These are phyloP conservation scores for Boletellus deceptivus DNA, from an alignment of 1,284 basidiomycete species.

Conservation along the genomic window DNA sequence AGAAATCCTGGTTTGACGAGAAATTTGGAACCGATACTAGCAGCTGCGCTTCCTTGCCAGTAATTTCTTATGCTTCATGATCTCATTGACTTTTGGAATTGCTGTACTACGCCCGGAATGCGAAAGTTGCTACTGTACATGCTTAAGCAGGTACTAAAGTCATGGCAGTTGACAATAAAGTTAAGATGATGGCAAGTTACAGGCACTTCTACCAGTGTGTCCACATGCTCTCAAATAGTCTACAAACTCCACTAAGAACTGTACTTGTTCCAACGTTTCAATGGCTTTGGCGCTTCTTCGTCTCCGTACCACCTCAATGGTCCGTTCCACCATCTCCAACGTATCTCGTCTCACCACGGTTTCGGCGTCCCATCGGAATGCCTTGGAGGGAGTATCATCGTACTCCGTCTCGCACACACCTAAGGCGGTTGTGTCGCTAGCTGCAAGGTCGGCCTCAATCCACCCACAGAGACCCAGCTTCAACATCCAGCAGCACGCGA, in stretches of 20 bases:
- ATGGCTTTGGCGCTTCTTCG: slow-evolving; percentile 83
- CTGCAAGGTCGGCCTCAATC: slow-evolving; percentile 37
- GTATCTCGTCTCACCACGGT: slow-evolving; percentile 42
- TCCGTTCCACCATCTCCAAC: slow-evolving; percentile 68
- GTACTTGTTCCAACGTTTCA: slow-evolving; percentile 90
- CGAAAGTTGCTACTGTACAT: background rate
- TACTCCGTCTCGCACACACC: slow-evolving; percentile 8
- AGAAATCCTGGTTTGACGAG: slow-evolving; percentile 22
- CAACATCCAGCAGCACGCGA: slow-evolving; percentile 92
- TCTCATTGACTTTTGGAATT: background rate
- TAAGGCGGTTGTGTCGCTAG: background rate
- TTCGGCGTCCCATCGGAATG: slow-evolving; percentile 18
- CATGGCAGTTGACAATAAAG: slow-evolving; percentile 7
- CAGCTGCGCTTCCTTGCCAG: slow-evolving; percentile 17
- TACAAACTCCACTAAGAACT: slow-evolving; percentile 81
- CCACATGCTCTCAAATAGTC: slow-evolving; percentile 51
- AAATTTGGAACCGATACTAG: slow-evolving; percentile 11
- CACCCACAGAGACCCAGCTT: slow-evolving; percentile 87
- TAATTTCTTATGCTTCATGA: slow-evolving; percentile 8
- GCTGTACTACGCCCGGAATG: background rate
- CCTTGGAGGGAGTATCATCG: background rate
- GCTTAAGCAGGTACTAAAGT: slow-evolving; percentile 1
- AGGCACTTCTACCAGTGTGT: background rate
- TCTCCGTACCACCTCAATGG: slow-evolving; percentile 70
- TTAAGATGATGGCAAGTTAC: background rate